Base-by-base conservation (phyloP, 2,329 filamentous ascomycete species). In the Cladosporium cucumerinum region DNA sequence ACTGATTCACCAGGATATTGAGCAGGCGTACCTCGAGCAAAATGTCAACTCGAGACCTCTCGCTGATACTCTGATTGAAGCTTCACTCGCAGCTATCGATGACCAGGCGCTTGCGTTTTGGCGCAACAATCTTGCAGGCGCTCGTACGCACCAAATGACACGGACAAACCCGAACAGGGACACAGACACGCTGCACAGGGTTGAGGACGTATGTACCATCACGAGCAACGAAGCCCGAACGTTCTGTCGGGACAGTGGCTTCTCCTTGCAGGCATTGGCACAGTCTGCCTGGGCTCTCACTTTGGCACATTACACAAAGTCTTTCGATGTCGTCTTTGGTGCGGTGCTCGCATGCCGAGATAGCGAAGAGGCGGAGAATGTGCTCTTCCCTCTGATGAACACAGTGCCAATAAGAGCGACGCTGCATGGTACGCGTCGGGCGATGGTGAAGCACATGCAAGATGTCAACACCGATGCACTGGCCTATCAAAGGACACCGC, bases 341-440 rank as follows among this genome's bases (percentile, higher is more conserved):
- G 86, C 91, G 0, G 89, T 97, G 1, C 81, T 97, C 14, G 93
- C 92, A 0, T 93, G 94, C 18, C 85, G 94, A n/a, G 91, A 95
- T 64, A 87, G 86, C 11, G 88, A 90, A 54, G 84, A 85, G 18
- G 85, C 87, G 0, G 85, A 90, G 51, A 76, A 85, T 28, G 77
- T 94, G 14, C 82, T 93, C 73, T 97, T 97, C 71, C 94, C 93
- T 0, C 92, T 90, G 0, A 97, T 97, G 91, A 97, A 96, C 72
- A 97, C 93, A 0, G 87, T 97, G 0, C 86, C 89, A 0, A 82
- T 96, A 8, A 84, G 93, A 12, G 85, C 85, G 1, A 82, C 93
- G 2, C 75, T 97, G 2, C 90, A 95, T 70, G 91, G 91, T 1
- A 87, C 83, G 0, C 78, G 85, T 0, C 68, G 75, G 0, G 83